Base-by-base conservation (phyloP, 805 yeast species). In the Kluyveromyces wickerhamii region DNA sequence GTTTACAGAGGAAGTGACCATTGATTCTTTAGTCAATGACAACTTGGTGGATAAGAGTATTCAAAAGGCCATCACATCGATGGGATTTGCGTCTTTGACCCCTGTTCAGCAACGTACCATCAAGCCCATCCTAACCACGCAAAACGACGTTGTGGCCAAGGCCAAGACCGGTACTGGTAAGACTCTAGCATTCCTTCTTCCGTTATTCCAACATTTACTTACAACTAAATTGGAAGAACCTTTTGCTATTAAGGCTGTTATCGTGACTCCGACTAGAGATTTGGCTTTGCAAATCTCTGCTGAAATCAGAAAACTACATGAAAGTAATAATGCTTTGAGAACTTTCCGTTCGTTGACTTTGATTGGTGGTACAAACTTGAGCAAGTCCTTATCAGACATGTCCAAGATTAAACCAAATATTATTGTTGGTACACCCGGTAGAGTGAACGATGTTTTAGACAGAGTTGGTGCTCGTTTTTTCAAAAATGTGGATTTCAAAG, bases 151-250 rank as follows among this genome's bases (percentile, higher is more conserved):
- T 27, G 85, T 87, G 15, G 87, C 86, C 24, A 70, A 94, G 49
- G 96, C 96, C 18, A 85, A 85, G 57, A 87, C 96, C 3, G 96
- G 96, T 55, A 87, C 96, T 2, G 96, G 96, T 51, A 87, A 87
- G 57, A 87, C 96, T 0, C 74, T 83, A 42, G 94, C 96, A 0
- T 87, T 85, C 57, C 79, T 88, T 40, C 65, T 88, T 27, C 96
- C 96, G 2, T 62, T 83, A 9, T 62, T 85, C 29, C 81, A 85
- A 51, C 70, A 73, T 44, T 63, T 51, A 60, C 62, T 51, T 44
- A 63, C 45, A 38, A 53, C 45, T 32, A 53, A 49, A 36, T 38
- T 39, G 3, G 59, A 54, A 11, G 39, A 45, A 12, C 51, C 55
- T 4, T 55, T 62, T 27, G 57, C 60, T 39, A 79, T 75, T 13